Base-by-base conservation (phyloP, 495 filamentous ascomycete species). In the Staphylotrichum longicolle region DNA sequence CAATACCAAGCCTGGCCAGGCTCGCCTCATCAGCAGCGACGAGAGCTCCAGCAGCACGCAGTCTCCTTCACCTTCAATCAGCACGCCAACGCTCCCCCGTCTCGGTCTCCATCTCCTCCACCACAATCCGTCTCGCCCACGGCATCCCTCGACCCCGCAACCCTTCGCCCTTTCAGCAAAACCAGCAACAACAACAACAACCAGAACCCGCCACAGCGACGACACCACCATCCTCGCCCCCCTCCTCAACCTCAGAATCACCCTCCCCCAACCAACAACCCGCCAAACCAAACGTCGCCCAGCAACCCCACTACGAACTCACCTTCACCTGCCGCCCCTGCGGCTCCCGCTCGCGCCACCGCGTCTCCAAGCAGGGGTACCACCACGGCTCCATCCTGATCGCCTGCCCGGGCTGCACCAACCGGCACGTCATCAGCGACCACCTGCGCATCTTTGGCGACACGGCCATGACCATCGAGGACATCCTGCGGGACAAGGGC, bases 251-350 rank as follows among this genome's bases (percentile, higher is more conserved):
- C 27, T 33, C 45, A 5, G 10, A 44, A 20, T 42, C 58, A 37
- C 15, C 52, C 72, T 64, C 58, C 10, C 33, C 42, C 32, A 6
- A 5, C 44, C 46, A 60, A 56, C 56, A 63, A 42, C 7, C 60
- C 14, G 80, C 85, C 37, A 35, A 14, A 71, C 40, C 48, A 46
- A 57, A 65, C 41, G 37, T 62, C 59, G 27, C 9, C 54, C 55
- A 63, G 45, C 61, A 69, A 39, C 27, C 63, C 7, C 81, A 86
- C 42, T 98, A 98, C 76, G 78, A 88, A 52, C 78, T 98, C 33
- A 87, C 84, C 10, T 96, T 99, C 71, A 99, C 95, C 62, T 99
- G 94, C 83, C 87, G 85, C 58, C 91, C 91, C 30, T 99, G 94
- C 78, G 73, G 72, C 9, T 68, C 80, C 5, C 86, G 95, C 35